phyloP scores from a whole-genome alignment of 2,329 filamentous ascomycete species.

The Leptographium procerum region DNA sequence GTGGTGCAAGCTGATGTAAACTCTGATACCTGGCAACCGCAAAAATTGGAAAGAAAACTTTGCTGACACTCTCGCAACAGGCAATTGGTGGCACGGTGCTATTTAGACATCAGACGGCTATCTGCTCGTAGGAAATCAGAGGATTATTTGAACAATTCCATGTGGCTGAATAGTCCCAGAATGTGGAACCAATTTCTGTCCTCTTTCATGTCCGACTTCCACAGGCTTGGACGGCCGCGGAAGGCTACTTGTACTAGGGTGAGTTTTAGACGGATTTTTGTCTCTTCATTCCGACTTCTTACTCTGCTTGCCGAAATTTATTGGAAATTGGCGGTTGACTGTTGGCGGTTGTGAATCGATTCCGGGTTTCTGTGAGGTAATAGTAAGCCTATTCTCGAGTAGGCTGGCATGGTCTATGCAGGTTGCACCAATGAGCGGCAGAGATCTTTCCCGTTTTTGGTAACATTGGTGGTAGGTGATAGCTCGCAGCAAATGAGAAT shows the following conservation, averaged over 20 bases:
- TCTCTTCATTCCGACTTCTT: background rate
- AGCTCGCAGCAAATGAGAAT: background rate
- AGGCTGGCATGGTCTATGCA: too few relatives aligned
- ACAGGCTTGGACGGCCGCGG: background rate
- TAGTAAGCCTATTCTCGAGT: background rate
- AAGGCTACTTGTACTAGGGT: background rate
- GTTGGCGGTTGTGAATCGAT: too few relatives aligned
- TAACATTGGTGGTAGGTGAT: background rate
- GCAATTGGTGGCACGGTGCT: too few relatives aligned
- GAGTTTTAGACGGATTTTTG: background rate
- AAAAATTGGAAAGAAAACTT: too few relatives aligned
- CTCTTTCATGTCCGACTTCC: too few relatives aligned
- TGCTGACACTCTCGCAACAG: too few relatives aligned
- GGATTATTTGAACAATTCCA: background rate
- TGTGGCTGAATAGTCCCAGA: background rate
- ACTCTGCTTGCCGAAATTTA: too few relatives aligned
- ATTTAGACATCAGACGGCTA: too few relatives aligned
- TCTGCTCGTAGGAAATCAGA: too few relatives aligned
- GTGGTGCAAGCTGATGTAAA: too few relatives aligned
- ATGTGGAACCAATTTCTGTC: background rate
- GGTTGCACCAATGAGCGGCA: background rate
- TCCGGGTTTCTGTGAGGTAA: conserved; percentile 4
- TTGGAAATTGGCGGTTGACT: background rate
- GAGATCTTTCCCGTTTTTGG: background rate
- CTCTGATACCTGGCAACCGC: too few relatives aligned